Base-by-base conservation (phyloP, 192 early-diverging fungal genomes). In the Neocallimastix lanati region DNA sequence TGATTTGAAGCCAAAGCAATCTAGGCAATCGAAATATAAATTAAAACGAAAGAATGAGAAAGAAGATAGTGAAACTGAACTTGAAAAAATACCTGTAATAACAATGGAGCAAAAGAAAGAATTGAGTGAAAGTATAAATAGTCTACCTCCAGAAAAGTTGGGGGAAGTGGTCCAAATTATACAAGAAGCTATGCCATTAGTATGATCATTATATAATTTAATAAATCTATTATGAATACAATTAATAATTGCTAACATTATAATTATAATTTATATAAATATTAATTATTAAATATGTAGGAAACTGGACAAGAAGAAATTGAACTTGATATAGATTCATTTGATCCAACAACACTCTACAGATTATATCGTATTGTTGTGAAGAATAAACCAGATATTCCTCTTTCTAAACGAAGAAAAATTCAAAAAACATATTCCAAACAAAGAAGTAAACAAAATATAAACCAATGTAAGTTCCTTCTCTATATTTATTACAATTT, bases 291-390 rank as follows among this genome's bases (percentile, higher is more conserved):
- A n/a, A n/a, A n/a, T n/a, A n/a, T n/a, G n/a, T n/a, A n/a, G 80
- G 9, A 87, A 18, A 85, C 86, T n/a, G 89, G 86, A 11, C 90
- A 93, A 79, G 93, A 94, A 40, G 96, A 98, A 84, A 94, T 98
- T 80, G 96, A 98, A 83, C 87, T 99, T 80, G 97, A 99, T 80
- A 97, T 99, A 84, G 96, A 97, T 80, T 87, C 93, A 0, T 86
- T 98, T 76, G 93, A 94, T 83, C 90, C 91, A 80, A 85, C 84
- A 30, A 96, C 95, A 15, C 88, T 97, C 28, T 93, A 89, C 83
- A 88, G 90, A 82, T 85, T 99, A 76, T 95, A 97, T 83, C 88
- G 93, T 67, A 97, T 93, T 84, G 96, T 96, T 12, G 40, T 50
- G 16, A 13, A 50, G 16, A 89, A 87, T 29, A 88, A 87, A 28